phyloP scores from a whole-genome alignment of 495 filamentous ascomycete genomes.

The Amphirosellinia nigrospora region DNA sequence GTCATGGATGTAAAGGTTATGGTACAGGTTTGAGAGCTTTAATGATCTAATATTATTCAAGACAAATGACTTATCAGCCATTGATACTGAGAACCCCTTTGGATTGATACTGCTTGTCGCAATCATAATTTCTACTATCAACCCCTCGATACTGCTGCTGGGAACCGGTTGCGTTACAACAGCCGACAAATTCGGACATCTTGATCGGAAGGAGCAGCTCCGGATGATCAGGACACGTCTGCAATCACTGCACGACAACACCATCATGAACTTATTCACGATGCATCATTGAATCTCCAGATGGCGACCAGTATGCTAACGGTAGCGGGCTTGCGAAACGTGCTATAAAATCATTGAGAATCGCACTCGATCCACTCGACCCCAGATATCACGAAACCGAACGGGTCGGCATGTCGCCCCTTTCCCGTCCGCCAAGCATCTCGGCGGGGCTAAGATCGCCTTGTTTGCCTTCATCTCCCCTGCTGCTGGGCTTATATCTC shows the following conservation, averaged over 20 bases:
- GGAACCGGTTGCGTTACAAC: not conserved
- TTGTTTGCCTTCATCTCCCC: conserved; percentile 22
- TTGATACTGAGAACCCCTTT: not conserved
- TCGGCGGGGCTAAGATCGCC: conserved; percentile 14
- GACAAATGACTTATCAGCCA: not conserved
- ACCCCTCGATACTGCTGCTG: not conserved
- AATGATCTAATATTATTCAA: conserved; percentile 18
- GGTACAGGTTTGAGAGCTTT: conserved; percentile 42
- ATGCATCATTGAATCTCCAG: not conserved
- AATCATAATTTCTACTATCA: not conserved
- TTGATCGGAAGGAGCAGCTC: conserved; percentile 16
- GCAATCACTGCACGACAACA: not conserved
- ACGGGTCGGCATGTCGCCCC: conserved; percentile 13
- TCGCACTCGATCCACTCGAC: conserved; percentile 3
- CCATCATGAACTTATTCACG: conserved; percentile 2
- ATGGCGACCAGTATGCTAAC: not conserved
- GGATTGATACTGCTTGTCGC: not conserved
- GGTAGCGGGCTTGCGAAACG: not conserved
- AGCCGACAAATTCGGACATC: conserved; percentile 2
- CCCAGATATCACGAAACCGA: not conserved
- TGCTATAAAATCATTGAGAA: not conserved
- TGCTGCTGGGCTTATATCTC: conserved; percentile 15
- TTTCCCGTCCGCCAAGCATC: conserved; percentile 22
- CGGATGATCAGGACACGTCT: conserved; percentile 21
- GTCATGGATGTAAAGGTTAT: conserved; percentile 68